phyloP scores from a whole-genome alignment of 305 asterid species.

The Lippia alba region DNA sequence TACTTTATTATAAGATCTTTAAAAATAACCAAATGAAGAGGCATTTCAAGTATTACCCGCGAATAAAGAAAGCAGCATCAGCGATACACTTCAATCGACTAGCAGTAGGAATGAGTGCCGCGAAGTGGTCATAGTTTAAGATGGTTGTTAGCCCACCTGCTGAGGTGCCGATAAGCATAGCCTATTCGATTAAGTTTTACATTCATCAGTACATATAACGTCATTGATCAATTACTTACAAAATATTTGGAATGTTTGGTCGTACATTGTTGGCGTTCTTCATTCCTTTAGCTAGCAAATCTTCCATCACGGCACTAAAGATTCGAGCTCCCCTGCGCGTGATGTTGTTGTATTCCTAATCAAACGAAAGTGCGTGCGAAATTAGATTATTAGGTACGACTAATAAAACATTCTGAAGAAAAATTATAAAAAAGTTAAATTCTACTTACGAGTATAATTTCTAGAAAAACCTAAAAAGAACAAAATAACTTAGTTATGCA shows the following conservation, averaged over 20 bases:
- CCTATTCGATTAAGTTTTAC: slow-evolving; percentile 30
- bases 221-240: too few species aligned
- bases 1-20: too few species aligned
- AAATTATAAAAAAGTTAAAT: too few species aligned
- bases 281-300: slow-evolving; percentile 72
- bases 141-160: slow-evolving; percentile 51
- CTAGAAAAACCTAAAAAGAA: too few species aligned
- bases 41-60: slow-evolving; percentile 36
- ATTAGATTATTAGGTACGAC: too few species aligned
- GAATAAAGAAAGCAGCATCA: slow-evolving; percentile 49
- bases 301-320: slow-evolving; percentile 63
- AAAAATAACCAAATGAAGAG: too few species aligned
- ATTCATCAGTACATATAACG: too few species aligned
- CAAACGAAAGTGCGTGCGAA: neutral
- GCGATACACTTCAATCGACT: slow-evolving; percentile 48
- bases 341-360: slow-evolving; percentile 53
- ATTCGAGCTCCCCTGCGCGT: slow-evolving; percentile 64
- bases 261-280: slow-evolving; percentile 62
- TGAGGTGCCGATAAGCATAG: slow-evolving; percentile 46
- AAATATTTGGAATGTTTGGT: neutral
- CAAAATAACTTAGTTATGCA: too few species aligned
- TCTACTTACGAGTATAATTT: too few species aligned
- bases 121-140: slow-evolving; percentile 47
- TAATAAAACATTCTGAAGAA: too few species aligned
- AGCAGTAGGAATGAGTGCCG: slow-evolving; percentile 36